These are phyloP conservation scores for Umbelopsis ramanniana DNA, from an alignment of 192 early-diverging fungal species.

Conservation along the genomic window DNA sequence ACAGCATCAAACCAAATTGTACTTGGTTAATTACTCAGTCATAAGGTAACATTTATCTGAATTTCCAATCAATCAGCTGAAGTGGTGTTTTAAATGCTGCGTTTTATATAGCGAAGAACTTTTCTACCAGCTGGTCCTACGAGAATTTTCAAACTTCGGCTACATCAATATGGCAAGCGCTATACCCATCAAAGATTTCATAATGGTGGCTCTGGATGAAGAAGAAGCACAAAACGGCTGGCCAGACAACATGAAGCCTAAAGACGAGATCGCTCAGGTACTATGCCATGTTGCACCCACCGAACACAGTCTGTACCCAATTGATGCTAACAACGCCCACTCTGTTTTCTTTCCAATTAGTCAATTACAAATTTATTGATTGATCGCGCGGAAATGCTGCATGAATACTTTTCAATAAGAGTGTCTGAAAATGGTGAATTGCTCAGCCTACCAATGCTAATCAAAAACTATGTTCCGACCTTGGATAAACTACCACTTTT, in stretches of 20 bases:
- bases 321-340: too few relatives aligned
- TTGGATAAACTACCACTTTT: slow-evolving; percentile 87
- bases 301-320: neutral
- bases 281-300: neutral
- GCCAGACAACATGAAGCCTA: slow-evolving; percentile 53
- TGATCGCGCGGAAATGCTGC: slow-evolving; percentile 74
- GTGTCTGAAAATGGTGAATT: slow-evolving; percentile 69
- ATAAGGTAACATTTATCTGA: slow-evolving; percentile 54
- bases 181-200: slow-evolving; percentile 68
- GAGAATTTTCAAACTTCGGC: slow-evolving; percentile 91
- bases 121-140: slow-evolving; percentile 85
- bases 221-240: slow-evolving; percentile 51
- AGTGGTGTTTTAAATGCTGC: neutral
- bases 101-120: slow-evolving; percentile 70
- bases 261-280: slow-evolving; percentile 65
- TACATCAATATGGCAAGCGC: slow-evolving; percentile 66
- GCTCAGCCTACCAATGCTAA: slow-evolving; percentile 75
- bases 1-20: slow-evolving; percentile 86
- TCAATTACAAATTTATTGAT: slow-evolving; percentile 55
- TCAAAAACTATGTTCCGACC: slow-evolving; percentile 82
- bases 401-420: slow-evolving; percentile 86
- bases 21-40: slow-evolving; percentile 79
- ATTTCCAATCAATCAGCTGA: too few relatives aligned
- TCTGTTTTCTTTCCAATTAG: slow-evolving; percentile 28
- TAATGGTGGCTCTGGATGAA: slow-evolving; percentile 69